phyloP scores from a whole-genome alignment of 176 grass and related monocot species.

The Oryza australiensis region DNA sequence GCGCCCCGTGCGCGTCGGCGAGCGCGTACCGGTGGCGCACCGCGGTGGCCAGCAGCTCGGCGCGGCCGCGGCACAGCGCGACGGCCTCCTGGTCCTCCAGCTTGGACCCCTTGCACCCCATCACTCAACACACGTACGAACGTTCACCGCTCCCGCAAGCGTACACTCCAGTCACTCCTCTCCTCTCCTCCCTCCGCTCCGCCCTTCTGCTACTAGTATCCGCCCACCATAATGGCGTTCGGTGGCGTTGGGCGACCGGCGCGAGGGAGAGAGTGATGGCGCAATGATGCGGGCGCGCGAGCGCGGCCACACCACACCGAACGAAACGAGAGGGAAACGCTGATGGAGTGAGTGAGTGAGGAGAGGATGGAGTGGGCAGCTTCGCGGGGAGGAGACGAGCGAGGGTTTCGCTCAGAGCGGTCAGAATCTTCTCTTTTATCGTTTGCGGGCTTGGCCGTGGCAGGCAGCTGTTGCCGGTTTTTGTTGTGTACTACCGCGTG shows the following conservation, averaged over 20 bases:
- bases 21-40: constrained; percentile 81
- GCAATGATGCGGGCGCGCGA: constrained; percentile 22
- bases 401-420: neutral
- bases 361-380: no score
- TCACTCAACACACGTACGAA: constrained; percentile 13
- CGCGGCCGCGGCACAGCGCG: constrained; percentile 66
- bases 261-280: neutral
- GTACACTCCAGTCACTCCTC: neutral
- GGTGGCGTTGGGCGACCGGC: constrained; percentile 47
- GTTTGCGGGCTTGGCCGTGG: neutral
- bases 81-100: constrained; percentile 77
- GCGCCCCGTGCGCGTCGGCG: constrained; percentile 64
- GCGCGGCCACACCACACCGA: neutral
- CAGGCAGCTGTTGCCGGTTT: neutral
- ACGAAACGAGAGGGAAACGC: neutral
- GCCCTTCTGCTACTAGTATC: neutral
- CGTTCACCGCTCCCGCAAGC: neutral
- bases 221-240: constrained; percentile 40
- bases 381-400: no score
- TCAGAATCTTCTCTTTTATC: constrained; percentile 55
- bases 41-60: constrained; percentile 69
- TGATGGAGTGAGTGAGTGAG: neutral
- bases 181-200: neutral
- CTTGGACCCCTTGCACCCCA: constrained; percentile 94
- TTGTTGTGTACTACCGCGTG: constrained; percentile 15